Percentiles rank a stretch among this genome's conserved stretches.
Conservation (phyloP, 768 basidiomycete species). For the Boletus bicolor region DNA sequence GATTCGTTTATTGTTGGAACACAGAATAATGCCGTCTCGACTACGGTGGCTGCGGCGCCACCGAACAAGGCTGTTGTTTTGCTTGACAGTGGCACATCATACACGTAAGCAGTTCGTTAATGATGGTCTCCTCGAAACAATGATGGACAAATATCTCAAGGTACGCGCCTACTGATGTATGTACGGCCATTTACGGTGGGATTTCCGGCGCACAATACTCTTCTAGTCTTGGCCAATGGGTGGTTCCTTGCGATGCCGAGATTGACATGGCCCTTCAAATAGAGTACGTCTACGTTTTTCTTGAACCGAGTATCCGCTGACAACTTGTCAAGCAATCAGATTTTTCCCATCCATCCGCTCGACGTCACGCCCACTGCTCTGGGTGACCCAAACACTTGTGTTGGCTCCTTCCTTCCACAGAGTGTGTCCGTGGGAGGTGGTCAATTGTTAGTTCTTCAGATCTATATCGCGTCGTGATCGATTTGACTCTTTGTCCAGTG, state of each 20-base stretch:
- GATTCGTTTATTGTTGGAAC: conserved; percentile 67
- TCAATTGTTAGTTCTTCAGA: conserved; percentile 55
- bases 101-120: conserved; percentile 49
- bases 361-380: conserved; percentile 58
- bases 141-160: conserved; percentile 34
- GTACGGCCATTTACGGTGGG: conserved; percentile 65
- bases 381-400: conserved; percentile 48
- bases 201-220: conserved; percentile 63
- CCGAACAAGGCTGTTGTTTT: conserved; percentile 69
- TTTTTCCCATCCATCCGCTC: conserved; percentile 77
- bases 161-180: conserved; percentile 65
- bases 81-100: conserved; percentile 81
- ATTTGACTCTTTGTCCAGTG: conserved; percentile 41
- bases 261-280: conserved; percentile 80
- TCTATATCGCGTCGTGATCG: neutral
- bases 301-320: conserved; percentile 12
- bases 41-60: conserved; percentile 55
- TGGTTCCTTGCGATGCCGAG: conserved; percentile 69
- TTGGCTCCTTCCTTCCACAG: conserved; percentile 75
- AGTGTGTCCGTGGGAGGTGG: conserved; percentile 53
- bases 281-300: conserved; percentile 44
- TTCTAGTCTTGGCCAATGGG: conserved; percentile 55
- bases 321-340: conserved; percentile 50
- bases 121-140: neutral
- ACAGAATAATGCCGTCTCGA: conserved; percentile 49